These are phyloP conservation scores for Sporothrix pallida DNA, from an alignment of 2,329 filamentous ascomycete species.

Conservation along the genomic window DNA sequence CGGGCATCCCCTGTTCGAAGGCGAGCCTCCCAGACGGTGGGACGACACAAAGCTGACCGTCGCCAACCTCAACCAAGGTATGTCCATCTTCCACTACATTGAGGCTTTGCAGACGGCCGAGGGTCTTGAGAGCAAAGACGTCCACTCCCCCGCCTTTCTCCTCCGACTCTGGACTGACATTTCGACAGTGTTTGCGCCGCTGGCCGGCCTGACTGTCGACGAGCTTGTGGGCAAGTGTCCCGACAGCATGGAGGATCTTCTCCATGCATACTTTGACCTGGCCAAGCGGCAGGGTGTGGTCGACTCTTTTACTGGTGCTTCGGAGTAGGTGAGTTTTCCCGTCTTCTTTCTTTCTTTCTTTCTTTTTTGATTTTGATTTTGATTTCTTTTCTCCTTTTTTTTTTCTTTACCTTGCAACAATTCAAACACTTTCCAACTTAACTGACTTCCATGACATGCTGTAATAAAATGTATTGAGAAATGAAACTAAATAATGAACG, in stretches of 20 bases:
- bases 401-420: neutral
- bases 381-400: neutral
- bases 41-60: neutral
- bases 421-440: neutral
- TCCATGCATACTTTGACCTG: slow-evolving; percentile 3
- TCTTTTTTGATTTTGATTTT: neutral
- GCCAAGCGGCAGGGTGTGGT: neutral
- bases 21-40: neutral
- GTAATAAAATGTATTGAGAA: slow-evolving; percentile 13
- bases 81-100: slow-evolving; percentile 25
- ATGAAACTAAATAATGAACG: neutral
- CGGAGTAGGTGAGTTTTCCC: neutral
- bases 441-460: neutral
- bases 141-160: neutral
- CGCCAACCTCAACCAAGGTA: neutral
- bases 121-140: neutral
- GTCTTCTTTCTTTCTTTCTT: neutral
- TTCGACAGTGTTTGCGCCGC: neutral
- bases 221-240: neutral
- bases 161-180: neutral
- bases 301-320: neutral
- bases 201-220: neutral
- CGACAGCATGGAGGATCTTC: neutral
- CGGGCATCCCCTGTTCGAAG: neutral
- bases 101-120: neutral